These are phyloP conservation scores for Endotrypanum monterogeii DNA, from an alignment of 208 protist species.

Conservation along the genomic window DNA sequence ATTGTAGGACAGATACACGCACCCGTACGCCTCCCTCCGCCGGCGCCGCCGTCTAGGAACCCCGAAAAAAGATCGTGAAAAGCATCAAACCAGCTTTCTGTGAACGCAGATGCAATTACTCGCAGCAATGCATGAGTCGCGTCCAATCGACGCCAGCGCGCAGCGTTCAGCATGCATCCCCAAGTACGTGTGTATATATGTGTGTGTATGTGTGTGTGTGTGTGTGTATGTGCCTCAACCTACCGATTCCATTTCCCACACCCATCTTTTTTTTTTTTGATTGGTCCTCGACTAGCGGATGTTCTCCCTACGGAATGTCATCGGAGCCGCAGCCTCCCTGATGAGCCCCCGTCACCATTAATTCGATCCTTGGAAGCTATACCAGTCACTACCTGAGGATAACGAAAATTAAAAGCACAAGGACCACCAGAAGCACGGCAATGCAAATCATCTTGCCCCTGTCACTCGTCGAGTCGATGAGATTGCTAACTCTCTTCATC, in stretches of 20 bases:
- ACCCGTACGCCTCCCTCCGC: not conserved
- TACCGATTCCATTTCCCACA: not conserved
- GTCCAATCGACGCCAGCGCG: no score
- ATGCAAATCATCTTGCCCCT: constrained; percentile 81
- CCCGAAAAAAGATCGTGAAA: no score
- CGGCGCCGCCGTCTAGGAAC: no score
- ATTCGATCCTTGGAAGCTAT: not conserved
- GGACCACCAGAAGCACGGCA: constrained; percentile 67
- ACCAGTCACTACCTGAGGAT: not conserved
- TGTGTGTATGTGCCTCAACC: not conserved
- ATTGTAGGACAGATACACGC: not conserved
- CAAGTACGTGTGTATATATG: no score
- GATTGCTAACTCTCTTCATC: constrained; percentile 71
- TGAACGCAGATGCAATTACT: not conserved
- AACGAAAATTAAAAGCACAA: constrained; percentile 69
- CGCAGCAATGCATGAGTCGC: not conserved
- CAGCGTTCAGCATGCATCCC: no score
- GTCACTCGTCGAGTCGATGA: constrained; percentile 83
- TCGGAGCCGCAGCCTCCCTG: not conserved
- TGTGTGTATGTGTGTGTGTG: no score
- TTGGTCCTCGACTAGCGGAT: not conserved
- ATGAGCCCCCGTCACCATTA: not conserved
- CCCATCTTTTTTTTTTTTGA: not conserved
- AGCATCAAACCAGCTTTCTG: not conserved
- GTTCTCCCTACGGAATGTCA: not conserved